These are phyloP conservation scores for Guyanaporus albipodus DNA, from an alignment of 768 basidiomycete species.

Conservation along the genomic window DNA sequence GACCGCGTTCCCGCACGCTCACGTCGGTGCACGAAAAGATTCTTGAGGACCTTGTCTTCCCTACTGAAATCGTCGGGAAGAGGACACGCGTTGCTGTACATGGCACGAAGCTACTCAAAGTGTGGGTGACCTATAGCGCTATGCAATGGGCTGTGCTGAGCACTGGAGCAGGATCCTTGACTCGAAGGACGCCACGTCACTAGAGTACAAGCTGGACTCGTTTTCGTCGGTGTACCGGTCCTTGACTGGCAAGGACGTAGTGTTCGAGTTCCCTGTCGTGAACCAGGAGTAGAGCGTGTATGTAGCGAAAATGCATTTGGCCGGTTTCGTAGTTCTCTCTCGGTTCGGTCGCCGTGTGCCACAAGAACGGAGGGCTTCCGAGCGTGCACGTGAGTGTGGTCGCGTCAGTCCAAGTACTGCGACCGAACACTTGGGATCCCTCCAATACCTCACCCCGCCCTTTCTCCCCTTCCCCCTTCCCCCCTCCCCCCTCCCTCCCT, in stretches of 20 bases:
- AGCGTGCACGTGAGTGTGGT: conserved; percentile 31
- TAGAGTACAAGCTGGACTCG: conserved; percentile 99
- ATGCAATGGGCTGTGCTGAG: conserved; percentile 14
- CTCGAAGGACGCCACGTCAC: conserved; percentile 93
- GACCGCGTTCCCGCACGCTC: conserved; percentile 94
- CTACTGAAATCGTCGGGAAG: conserved; percentile 99
- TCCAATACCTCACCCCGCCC: conserved; percentile 19
- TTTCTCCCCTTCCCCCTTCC: conserved; percentile 29
- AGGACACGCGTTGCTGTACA: conserved; percentile 91
- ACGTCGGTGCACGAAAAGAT: conserved; percentile 98
- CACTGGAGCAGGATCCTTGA: conserved; percentile 75
- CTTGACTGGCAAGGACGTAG: conserved; percentile 95
- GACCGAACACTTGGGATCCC: conserved; percentile 28
- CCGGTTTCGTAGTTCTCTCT: conserved; percentile 28
- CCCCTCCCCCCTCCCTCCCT: conserved; percentile 37
- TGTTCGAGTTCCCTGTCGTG: conserved; percentile 86
- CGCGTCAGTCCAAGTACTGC: conserved; percentile 27
- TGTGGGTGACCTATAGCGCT: conserved; percentile 57
- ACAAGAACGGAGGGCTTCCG: conserved; percentile 21
- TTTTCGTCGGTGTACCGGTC: conserved; percentile 97
- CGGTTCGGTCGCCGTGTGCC: conserved; percentile 4
- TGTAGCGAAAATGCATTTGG: conserved; percentile 38
- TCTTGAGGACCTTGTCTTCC: conserved; percentile 98
- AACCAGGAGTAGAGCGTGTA: conserved; percentile 55
- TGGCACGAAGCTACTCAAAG: conserved; percentile 94